Conservation (phyloP, 78 protist species). For the Planoprotostelium fungivorum region DNA sequence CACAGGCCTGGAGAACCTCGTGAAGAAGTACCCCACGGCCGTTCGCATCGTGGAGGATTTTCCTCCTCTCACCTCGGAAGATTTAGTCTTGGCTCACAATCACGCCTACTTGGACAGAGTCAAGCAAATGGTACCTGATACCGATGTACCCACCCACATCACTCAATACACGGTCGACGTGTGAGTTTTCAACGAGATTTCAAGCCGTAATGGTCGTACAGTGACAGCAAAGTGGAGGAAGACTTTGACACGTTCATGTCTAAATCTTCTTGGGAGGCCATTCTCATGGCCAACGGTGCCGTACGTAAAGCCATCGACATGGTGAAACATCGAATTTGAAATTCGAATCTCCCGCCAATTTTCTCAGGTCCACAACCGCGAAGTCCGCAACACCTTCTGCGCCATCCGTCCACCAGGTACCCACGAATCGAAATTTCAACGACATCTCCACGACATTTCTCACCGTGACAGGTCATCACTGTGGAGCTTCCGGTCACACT, state of each 20-base stretch:
- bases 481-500: constrained; percentile 50
- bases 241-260: constrained; percentile 60
- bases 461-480: too few relatives aligned
- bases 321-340: constrained; percentile 10
- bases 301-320: constrained; percentile 63
- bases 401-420: constrained; percentile 82
- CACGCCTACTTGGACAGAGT: not conserved
- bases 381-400: constrained; percentile 47
- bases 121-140: not conserved
- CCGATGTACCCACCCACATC: not conserved
- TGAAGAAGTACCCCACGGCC: not conserved
- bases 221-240: constrained; percentile 21
- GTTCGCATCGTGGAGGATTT: not conserved
- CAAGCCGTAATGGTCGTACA: not conserved
- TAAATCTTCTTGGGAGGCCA: constrained; percentile 53
- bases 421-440: too few relatives aligned
- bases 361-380: not conserved
- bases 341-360: not conserved
- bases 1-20: constrained; percentile 11
- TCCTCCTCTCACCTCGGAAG: not conserved
- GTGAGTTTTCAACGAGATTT: not conserved
- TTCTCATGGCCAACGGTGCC: constrained; percentile 57
- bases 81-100: not conserved
- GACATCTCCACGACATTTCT: too few relatives aligned
- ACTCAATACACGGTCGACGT: not conserved